Percentiles rank a stretch among this genome's conserved stretches.
phyloP scores from a whole-genome alignment of 352 stramenopile species.

The Pythium myriotylum region DNA sequence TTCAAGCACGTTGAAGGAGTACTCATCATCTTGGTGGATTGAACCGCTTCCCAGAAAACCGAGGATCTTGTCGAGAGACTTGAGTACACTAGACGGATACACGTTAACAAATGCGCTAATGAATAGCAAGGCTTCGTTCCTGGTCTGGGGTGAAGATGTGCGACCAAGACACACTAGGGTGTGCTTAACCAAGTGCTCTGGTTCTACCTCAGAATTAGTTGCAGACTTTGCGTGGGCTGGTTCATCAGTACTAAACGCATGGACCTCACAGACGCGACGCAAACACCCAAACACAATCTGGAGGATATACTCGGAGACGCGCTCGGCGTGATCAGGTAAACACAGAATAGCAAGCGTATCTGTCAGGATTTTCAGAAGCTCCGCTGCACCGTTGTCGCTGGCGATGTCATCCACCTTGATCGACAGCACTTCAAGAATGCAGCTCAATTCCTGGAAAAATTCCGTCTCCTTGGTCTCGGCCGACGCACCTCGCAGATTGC shows the following conservation, averaged over 20 bases:
- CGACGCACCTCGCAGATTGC: conserved; percentile 11
- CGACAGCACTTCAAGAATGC: conserved; percentile 75
- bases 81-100: conserved; percentile 69
- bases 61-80: conserved; percentile 80
- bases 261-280: conserved; percentile 67
- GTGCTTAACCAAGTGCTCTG: conserved; percentile 77
- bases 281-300: conserved; percentile 81
- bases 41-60: conserved; percentile 57
- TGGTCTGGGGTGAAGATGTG: conserved; percentile 72
- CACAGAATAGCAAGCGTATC: conserved; percentile 68
- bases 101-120: conserved; percentile 79
- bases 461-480: conserved; percentile 25
- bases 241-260: conserved; percentile 15
- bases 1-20: conserved; percentile 88
- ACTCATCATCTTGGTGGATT: conserved; percentile 80
- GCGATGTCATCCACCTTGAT: conserved; percentile 60
- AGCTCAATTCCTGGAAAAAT: conserved; percentile 61
- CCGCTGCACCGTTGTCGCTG: conserved; percentile 30
- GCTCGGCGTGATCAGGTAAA: conserved; percentile 45
- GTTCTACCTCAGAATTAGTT: conserved; percentile 37
- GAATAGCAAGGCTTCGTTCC: conserved; percentile 83
- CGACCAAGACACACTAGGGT: conserved; percentile 68
- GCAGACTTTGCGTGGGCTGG: conserved; percentile 25
- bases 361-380: conserved; percentile 56
- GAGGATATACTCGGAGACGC: conserved; percentile 78